These are phyloP conservation scores for Kuraishia floccosa DNA, from an alignment of 805 yeast species.

Conservation along the genomic window DNA sequence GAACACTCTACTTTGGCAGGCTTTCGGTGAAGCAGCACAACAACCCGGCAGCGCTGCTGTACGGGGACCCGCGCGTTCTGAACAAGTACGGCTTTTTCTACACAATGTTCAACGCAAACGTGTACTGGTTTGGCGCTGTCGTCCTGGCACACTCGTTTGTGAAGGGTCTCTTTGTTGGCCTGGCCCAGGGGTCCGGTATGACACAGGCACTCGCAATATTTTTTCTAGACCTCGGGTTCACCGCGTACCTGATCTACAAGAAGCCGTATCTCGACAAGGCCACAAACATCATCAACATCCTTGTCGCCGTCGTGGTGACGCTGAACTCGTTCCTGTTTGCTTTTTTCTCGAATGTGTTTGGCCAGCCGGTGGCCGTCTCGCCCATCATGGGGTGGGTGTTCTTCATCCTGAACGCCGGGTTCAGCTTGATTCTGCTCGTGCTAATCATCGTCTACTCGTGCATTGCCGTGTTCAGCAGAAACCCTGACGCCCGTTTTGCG, in stretches of 20 bases:
- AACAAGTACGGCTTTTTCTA: slow-evolving; percentile 82
- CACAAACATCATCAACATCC: slow-evolving; percentile 67
- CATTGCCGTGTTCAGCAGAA: slow-evolving; percentile 60
- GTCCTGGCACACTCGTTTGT: slow-evolving; percentile 47
- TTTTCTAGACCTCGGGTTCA: slow-evolving; percentile 62
- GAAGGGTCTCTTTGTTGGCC: slow-evolving; percentile 64
- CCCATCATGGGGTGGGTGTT: slow-evolving; percentile 90
- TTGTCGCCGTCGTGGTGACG: slow-evolving; percentile 61
- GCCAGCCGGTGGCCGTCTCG: slow-evolving; percentile 67
- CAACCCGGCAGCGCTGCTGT: slow-evolving; percentile 81
- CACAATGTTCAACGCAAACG: slow-evolving; percentile 75
- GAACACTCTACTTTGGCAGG: slow-evolving; percentile 53
- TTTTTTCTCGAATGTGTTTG: slow-evolving; percentile 77
- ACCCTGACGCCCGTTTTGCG: slow-evolving; percentile 81
- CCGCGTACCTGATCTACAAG: slow-evolving; percentile 47
- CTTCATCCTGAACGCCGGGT: slow-evolving; percentile 83
- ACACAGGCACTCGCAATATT: slow-evolving; percentile 72
- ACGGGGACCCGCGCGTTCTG: slow-evolving; percentile 64
- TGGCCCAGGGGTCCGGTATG: slow-evolving; percentile 74
- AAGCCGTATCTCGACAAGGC: slow-evolving; percentile 76
- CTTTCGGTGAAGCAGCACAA: slow-evolving; percentile 46
- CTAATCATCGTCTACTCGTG: slow-evolving; percentile 55
- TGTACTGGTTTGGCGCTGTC: slow-evolving; percentile 76
- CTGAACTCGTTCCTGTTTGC: slow-evolving; percentile 76
- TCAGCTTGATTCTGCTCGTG: slow-evolving; percentile 62